These are phyloP conservation scores for Hansfordia pulvinata DNA, from an alignment of 2,329 filamentous ascomycete species.

Conservation along the genomic window DNA sequence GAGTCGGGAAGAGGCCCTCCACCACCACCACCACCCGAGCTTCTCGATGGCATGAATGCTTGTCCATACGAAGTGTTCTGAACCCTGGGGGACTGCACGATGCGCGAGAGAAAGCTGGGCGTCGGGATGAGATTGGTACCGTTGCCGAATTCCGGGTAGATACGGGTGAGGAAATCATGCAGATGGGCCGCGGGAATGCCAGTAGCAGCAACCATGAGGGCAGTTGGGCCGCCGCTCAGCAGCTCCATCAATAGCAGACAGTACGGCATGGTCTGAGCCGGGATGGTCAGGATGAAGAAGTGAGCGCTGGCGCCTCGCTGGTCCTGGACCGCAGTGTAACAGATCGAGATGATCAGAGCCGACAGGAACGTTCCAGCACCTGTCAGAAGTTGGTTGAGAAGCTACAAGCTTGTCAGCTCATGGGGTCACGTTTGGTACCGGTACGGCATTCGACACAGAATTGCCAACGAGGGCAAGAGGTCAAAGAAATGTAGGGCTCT, in stretches of 20 bases:
- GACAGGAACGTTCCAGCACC: constrained; percentile 36
- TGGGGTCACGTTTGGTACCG: not conserved
- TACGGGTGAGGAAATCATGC: constrained; percentile 76
- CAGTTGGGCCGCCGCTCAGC: constrained; percentile 39
- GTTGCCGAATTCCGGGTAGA: constrained; percentile 82
- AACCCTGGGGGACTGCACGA: constrained; percentile 41
- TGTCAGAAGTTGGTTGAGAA: constrained; percentile 36
- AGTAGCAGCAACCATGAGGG: constrained; percentile 50
- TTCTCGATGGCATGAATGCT: constrained; percentile 29
- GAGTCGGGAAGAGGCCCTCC: constrained; percentile 47
- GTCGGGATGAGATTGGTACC: constrained; percentile 66
- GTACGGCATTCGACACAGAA: no score
- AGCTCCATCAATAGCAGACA: constrained; percentile 66
- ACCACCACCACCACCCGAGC: constrained; percentile 16
- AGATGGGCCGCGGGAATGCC: constrained; percentile 82
- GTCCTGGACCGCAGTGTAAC: constrained; percentile 78
- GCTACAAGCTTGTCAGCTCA: constrained; percentile 18
- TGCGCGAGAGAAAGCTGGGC: constrained; percentile 54
- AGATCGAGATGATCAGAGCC: constrained; percentile 65
- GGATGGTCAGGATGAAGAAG: constrained; percentile 73
- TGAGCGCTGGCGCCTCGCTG: constrained; percentile 62
- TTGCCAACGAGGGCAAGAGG: constrained; percentile 8
- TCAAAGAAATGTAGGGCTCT: constrained; percentile 46
- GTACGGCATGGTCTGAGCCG: constrained; percentile 68
- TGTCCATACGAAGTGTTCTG: constrained; percentile 48